Conservation (phyloP, 768 basidiomycete genomes). For the Mycena leptocephala region DNA sequence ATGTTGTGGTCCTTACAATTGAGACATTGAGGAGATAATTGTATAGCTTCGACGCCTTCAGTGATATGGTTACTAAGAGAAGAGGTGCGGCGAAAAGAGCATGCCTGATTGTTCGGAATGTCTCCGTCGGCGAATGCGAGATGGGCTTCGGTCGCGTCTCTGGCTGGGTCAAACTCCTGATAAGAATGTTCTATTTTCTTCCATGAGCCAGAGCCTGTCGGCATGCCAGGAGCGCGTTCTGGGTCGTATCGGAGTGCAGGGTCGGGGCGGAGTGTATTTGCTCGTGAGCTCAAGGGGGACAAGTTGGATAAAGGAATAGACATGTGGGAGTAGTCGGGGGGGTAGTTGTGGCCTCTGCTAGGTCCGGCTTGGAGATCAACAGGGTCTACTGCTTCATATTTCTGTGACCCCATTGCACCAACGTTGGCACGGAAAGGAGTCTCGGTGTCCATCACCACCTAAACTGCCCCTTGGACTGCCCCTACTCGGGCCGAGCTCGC, state of each 20-base stretch:
- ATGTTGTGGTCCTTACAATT: constrained; percentile 61
- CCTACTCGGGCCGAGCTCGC: too few species aligned
- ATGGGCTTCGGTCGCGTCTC: constrained; percentile 67
- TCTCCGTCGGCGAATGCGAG: constrained; percentile 76
- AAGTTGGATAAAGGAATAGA: constrained; percentile 27
- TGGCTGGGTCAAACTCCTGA: constrained; percentile 68
- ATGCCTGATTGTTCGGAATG: constrained; percentile 69
- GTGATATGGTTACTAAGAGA: constrained; percentile 3
- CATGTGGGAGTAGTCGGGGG: constrained; percentile 13
- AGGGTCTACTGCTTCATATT: constrained; percentile 19
- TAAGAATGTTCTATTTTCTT: constrained; percentile 71
- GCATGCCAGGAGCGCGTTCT: constrained; percentile 15
- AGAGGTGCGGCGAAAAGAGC: constrained; percentile 31
- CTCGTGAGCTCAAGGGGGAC: background rate
- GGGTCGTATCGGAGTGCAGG: constrained; percentile 26
- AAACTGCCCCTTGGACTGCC: too few species aligned
- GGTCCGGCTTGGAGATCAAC: background rate
- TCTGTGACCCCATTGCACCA: background rate
- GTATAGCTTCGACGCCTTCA: constrained; percentile 75
- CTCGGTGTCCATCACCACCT: too few species aligned
- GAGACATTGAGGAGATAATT: constrained; percentile 83
- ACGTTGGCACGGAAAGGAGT: background rate
- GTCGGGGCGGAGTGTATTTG: background rate
- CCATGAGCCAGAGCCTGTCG: constrained; percentile 50
- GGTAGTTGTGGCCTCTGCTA: constrained; percentile 16